Conservation (phyloP, 2,329 filamentous ascomycete genomes). For the Aureobasidium sp. region DNA sequence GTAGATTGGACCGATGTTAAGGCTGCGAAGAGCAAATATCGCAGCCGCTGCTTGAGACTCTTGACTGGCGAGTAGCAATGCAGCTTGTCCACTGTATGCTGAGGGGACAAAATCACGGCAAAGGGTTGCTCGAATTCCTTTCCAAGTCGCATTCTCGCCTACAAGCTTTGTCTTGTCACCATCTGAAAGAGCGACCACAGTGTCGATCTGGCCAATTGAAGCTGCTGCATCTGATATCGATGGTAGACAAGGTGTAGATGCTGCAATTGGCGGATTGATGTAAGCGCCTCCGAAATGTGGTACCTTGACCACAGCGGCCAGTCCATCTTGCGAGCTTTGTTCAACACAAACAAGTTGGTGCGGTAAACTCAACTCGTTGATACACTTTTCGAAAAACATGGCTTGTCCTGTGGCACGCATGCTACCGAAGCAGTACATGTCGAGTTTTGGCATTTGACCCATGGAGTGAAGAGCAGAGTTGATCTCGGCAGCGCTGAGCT, state of each 20-base stretch:
- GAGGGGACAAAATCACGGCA: slow-evolving; percentile 77
- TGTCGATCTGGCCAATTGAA: slow-evolving; percentile 75
- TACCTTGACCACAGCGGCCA: slow-evolving; percentile 67
- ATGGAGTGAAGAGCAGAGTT: slow-evolving; percentile 72
- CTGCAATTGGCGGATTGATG: slow-evolving; percentile 62
- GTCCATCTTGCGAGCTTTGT: slow-evolving; percentile 56
- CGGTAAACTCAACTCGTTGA: slow-evolving; percentile 65
- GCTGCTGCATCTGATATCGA: slow-evolving; percentile 67
- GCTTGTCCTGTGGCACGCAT: slow-evolving; percentile 67
- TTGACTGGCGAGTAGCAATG: slow-evolving; percentile 65
- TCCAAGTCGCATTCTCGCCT: slow-evolving; percentile 79
- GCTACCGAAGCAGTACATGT: slow-evolving; percentile 73
- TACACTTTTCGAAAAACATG: slow-evolving; percentile 69
- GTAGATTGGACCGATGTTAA: slow-evolving; percentile 72
- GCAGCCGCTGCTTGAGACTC: slow-evolving; percentile 70
- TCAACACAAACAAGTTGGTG: slow-evolving; percentile 73
- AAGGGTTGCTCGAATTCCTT: slow-evolving; percentile 73
- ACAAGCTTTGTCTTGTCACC: slow-evolving; percentile 52
- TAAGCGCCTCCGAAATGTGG: slow-evolving; percentile 76
- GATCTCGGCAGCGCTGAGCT: slow-evolving; percentile 79
- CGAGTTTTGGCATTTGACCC: slow-evolving; percentile 71
- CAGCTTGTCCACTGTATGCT: slow-evolving; percentile 68
- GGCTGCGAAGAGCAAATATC: slow-evolving; percentile 69
- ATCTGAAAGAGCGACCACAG: slow-evolving; percentile 59
- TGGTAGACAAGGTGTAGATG: slow-evolving; percentile 51